Conservation (phyloP, 73 alveolate genomes). For the Paramecium octaurelia region DNA sequence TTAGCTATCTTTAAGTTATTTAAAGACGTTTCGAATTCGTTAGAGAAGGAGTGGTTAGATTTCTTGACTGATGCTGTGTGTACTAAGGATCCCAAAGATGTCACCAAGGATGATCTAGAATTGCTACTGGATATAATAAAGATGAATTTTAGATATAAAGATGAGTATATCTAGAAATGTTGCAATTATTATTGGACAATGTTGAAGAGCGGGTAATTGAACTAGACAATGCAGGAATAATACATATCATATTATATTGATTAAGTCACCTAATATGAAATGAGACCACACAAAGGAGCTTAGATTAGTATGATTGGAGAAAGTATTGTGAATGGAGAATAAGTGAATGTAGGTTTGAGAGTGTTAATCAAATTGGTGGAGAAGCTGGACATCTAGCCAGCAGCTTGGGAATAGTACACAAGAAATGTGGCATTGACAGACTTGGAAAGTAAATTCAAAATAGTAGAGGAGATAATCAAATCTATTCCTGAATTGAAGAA, state of each 20-base stretch:
- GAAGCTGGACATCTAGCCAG: slow-evolving; percentile 24
- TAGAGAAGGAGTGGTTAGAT: slow-evolving; percentile 58
- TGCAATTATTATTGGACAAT: slow-evolving; percentile 3
- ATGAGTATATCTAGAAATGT: not conserved
- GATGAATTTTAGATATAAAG: slow-evolving; percentile 46
- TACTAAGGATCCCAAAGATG: slow-evolving; percentile 55
- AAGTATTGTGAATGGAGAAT: not conserved
- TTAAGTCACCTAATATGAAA: slow-evolving; percentile 16
- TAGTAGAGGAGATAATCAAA: not conserved
- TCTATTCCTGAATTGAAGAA: not conserved
- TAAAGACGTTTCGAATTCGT: slow-evolving; percentile 59
- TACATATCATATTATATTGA: slow-evolving; percentile 10
- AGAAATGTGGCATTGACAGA: slow-evolving; percentile 35
- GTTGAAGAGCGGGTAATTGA: not conserved
- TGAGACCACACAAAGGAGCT: slow-evolving; percentile 6
- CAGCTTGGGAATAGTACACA: slow-evolving; percentile 40
- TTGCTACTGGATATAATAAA: slow-evolving; percentile 66
- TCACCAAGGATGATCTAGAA: slow-evolving; percentile 70
- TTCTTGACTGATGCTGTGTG: slow-evolving; percentile 59
- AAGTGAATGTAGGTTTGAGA: not conserved
- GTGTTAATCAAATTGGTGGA: slow-evolving; percentile 17
- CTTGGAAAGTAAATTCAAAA: not conserved
- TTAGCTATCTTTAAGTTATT: slow-evolving; percentile 76
- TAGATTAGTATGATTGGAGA: not conserved
- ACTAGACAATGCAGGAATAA: slow-evolving; percentile 35